Conservation (phyloP, 192 early-diverging fungal species). For the Kickxella alabastrina region DNA sequence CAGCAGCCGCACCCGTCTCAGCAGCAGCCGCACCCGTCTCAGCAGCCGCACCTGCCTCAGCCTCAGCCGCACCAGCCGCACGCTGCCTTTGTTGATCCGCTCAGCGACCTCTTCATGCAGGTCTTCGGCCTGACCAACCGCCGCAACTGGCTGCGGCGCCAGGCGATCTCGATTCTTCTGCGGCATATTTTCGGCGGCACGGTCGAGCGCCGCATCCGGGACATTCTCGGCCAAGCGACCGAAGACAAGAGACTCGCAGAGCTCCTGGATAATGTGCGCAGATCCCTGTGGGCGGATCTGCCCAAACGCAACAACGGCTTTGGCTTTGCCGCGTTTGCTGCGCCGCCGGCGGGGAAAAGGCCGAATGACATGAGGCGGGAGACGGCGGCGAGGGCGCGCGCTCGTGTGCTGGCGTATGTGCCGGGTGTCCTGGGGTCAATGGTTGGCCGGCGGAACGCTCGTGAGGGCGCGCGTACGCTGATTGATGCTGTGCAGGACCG, state of each 20-base stretch:
- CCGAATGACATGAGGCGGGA: constrained; percentile 41
- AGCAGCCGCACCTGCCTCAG: not conserved
- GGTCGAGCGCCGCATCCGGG: constrained; percentile 68
- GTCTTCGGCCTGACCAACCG: constrained; percentile 87
- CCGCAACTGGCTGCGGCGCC: constrained; percentile 83
- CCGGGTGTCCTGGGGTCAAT: constrained; percentile 70
- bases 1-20: no score
- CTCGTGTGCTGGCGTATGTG: constrained; percentile 58
- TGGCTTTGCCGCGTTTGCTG: constrained; percentile 4
- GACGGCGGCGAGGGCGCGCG: constrained; percentile 50
- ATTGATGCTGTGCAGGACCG: constrained; percentile 71
- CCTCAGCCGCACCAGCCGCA: constrained; percentile 28
- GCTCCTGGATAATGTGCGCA: constrained; percentile 22
- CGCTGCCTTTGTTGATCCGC: constrained; percentile 60
- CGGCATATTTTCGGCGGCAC: constrained; percentile 85
- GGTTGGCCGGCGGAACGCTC: constrained; percentile 80
- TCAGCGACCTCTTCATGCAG: constrained; percentile 84
- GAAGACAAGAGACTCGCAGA: constrained; percentile 23
- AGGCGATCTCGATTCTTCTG: constrained; percentile 80
- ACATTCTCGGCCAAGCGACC: constrained; percentile 19
- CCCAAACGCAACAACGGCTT: not conserved
- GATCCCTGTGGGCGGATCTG: constrained; percentile 32
- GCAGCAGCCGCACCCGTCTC: no score
- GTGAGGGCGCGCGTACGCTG: constrained; percentile 65
- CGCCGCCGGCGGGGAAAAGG: constrained; percentile 53